Conservation (phyloP, 1,284 basidiomycete genomes). For the Exobasidium rhododendri region DNA sequence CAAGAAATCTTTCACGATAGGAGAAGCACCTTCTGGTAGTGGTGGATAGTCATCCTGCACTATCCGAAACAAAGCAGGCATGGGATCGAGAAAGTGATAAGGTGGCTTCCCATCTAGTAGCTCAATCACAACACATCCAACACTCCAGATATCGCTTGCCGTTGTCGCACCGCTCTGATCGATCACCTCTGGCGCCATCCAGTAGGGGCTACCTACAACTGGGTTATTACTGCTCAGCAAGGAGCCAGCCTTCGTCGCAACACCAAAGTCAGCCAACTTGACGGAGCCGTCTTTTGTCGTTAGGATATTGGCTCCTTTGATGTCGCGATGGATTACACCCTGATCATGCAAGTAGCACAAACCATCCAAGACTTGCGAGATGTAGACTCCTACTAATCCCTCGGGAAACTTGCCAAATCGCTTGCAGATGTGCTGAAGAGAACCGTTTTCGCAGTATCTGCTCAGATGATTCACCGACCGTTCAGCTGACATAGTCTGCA, state of each 20-base stretch:
- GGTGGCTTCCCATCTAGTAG: conserved; percentile 92
- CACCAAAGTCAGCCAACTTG: conserved; percentile 35
- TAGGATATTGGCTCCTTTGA: conserved; percentile 61
- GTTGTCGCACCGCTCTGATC: conserved; percentile 88
- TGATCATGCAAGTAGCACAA: conserved; percentile 49
- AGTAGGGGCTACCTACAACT: conserved; percentile 58
- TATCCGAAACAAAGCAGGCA: conserved; percentile 96
- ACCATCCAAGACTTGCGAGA: conserved; percentile 69
- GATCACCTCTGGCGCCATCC: conserved; percentile 55
- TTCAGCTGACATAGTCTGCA: conserved; percentile 2
- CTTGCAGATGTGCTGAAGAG: conserved; percentile 88
- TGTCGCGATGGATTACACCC: conserved; percentile 47
- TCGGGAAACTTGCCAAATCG: conserved; percentile 98
- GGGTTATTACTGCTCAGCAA: conserved; percentile 27
- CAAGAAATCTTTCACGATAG: conserved; percentile 91
- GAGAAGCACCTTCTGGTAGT: conserved; percentile 80
- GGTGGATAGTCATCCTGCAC: conserved; percentile 96
- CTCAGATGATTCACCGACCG: conserved; percentile 7
- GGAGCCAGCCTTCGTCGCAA: conserved; percentile 31
- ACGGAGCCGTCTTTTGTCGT: conserved; percentile 63
- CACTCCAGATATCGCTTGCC: conserved; percentile 92
- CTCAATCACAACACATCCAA: conserved; percentile 95
- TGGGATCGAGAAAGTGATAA: conserved; percentile 90
- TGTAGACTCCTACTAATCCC: conserved; percentile 90
- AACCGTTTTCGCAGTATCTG: conserved; percentile 96